These are phyloP conservation scores for Kingdonia uniflora DNA, from an alignment of 164 flowering plant species.

Conservation along the genomic window DNA sequence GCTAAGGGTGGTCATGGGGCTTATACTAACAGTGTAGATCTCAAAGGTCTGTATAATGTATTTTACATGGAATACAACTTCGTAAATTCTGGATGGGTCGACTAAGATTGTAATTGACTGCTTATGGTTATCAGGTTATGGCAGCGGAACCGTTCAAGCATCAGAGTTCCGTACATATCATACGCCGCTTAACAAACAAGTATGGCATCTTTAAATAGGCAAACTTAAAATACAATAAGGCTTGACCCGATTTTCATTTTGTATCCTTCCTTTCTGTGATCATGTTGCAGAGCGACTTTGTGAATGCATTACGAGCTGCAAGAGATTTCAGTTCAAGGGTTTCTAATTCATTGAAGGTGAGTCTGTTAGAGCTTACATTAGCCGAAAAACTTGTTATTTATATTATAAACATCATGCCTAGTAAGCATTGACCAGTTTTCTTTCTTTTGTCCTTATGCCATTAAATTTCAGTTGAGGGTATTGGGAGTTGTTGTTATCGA, in stretches of 20 bases:
- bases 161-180: conserved; percentile 96
- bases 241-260: background rate
- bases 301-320: conserved; percentile 89
- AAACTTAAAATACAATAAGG: background rate
- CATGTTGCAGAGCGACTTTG: conserved; percentile 61
- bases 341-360: conserved; percentile 75
- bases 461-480: no score
- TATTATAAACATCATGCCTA: no score
- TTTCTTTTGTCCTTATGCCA: no score
- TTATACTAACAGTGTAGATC: conserved; percentile 76
- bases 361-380: background rate
- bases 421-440: no score
- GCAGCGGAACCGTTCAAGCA: conserved; percentile 61
- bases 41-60: conserved; percentile 47
- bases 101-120: background rate
- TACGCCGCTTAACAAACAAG: conserved; percentile 96
- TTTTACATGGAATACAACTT: background rate
- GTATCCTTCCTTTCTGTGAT: background rate
- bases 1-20: conserved; percentile 99
- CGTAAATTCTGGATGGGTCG: background rate
- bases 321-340: conserved; percentile 75
- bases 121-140: conserved; percentile 47
- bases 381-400: no score
- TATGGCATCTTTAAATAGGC: conserved; percentile 14
- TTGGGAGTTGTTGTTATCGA: no score